Percentiles rank a stretch among this genome's conserved stretches.
Conservation (phyloP, 2,329 filamentous ascomycete species). For the Dothiorella sarmentorum region DNA sequence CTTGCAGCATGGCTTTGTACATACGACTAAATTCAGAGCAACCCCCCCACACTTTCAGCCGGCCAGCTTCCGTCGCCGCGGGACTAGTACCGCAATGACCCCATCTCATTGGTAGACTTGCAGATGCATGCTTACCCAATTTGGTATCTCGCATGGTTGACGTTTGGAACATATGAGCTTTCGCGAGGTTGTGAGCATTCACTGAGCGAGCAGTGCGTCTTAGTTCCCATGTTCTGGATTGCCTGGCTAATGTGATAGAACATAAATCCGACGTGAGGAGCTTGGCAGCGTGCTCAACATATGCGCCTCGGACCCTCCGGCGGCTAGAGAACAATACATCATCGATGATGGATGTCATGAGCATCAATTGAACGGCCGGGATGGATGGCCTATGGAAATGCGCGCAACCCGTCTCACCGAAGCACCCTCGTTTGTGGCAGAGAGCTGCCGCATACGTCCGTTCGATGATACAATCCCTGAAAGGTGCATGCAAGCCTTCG, state of each 20-base stretch:
- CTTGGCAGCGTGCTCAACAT: conserved; percentile 4
- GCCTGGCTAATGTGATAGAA: not conserved
- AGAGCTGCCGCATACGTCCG: not conserved
- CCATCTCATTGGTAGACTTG: not conserved
- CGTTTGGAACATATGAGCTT: not conserved
- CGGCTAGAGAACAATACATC: not conserved
- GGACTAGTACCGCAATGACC: not conserved
- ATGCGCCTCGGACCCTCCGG: not conserved
- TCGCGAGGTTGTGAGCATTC: no score
- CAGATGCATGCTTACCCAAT: not conserved
- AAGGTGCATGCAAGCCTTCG: not conserved
- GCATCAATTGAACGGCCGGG: not conserved
- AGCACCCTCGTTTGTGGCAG: not conserved
- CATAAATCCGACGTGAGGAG: no score
- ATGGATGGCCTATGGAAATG: not conserved
- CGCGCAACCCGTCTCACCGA: not conserved
- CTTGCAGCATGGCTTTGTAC: conserved; percentile 7
- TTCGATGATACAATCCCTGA: not conserved
- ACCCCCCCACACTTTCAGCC: not conserved
- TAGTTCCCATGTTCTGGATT: no score
- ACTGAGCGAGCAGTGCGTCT: no score
- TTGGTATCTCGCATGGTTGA: conserved; percentile 1
- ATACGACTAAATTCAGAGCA: not conserved
- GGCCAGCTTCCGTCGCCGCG: not conserved
- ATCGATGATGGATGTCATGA: not conserved